Conservation (phyloP, 345 rosid species). For the Rubroshorea leprosula region DNA sequence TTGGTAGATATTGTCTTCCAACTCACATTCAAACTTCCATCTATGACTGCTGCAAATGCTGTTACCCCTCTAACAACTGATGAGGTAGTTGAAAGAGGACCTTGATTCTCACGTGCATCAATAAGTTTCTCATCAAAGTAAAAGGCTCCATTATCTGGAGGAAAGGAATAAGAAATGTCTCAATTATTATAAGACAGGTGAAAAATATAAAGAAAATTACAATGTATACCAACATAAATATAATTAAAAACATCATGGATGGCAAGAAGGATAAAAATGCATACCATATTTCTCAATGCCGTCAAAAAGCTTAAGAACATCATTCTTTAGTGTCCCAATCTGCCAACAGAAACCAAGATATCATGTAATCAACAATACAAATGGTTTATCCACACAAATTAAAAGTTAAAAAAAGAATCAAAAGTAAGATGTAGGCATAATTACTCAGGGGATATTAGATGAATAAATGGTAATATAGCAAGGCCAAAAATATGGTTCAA, state of each 20-base stretch:
- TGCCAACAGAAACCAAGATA: conserved; percentile 28
- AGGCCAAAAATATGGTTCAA: too few species aligned
- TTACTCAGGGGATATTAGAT: neutral
- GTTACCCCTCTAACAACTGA: conserved; percentile 81
- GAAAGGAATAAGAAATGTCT: neutral
- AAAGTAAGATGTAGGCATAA: neutral
- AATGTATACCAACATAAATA: neutral
- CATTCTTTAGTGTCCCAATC: conserved; percentile 62
- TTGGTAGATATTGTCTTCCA: neutral
- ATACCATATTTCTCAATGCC: conserved; percentile 79
- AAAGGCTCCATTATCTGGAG: conserved; percentile 70
- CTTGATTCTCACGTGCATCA: conserved; percentile 40
- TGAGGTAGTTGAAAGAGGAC: conserved; percentile 75
- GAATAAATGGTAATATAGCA: too few species aligned
- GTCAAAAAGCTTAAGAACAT: conserved; percentile 83
- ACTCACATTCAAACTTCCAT: conserved; percentile 63
- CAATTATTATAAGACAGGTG: neutral
- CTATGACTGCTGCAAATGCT: conserved; percentile 56
- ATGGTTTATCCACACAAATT: conserved; percentile 2
- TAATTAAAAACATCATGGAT: neutral
- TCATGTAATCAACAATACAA: neutral
- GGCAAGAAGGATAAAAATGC: conserved; percentile 8
- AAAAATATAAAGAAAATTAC: neutral
- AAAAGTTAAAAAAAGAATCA: conserved; percentile 1
- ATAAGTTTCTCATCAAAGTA: conserved; percentile 74